Evolutionary conservation across 768 basidiomycete genomes (phyloP).

Genomic region (Mycena filopes): DNA sequence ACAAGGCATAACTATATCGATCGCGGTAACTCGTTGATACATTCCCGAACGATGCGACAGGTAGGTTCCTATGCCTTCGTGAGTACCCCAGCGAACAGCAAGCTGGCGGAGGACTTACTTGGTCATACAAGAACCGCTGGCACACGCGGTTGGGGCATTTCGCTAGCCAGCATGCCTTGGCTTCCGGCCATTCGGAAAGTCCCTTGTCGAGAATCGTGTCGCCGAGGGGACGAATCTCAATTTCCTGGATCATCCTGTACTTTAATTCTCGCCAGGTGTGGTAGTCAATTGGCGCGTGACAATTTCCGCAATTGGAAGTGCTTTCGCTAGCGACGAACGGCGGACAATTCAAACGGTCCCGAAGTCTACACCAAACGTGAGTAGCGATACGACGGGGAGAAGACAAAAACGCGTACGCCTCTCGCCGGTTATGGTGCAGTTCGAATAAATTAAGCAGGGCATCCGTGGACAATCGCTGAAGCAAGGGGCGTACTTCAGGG

Average conservation of each 20-base stretch:
- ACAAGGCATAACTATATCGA: conserved; percentile 36
- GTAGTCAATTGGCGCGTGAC: conserved; percentile 61
- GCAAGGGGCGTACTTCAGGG: conserved; percentile 53
- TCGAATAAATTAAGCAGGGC: conserved; percentile 66
- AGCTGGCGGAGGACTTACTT: neutral
- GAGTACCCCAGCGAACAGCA: neutral
- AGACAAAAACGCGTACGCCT: conserved; percentile 43
- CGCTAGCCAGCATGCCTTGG: conserved; percentile 70
- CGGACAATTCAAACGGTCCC: conserved; percentile 60
- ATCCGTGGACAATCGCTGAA: conserved; percentile 58
- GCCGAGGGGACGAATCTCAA: conserved; percentile 68
- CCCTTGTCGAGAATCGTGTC: conserved; percentile 65
- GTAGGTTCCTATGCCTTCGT: conserved; percentile 43
- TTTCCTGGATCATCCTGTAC: conserved; percentile 63
- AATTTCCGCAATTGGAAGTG: conserved; percentile 61
- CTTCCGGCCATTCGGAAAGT: conserved; percentile 64
- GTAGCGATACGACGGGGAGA: neutral
- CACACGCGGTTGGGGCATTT: conserved; percentile 60
- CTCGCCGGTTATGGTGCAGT: conserved; percentile 64
- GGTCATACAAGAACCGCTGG: conserved; percentile 59
- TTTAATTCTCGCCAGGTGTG: conserved; percentile 75
- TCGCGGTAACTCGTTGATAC: conserved; percentile 60
- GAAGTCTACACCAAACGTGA: conserved; percentile 43
- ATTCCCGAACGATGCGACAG: conserved; percentile 62
- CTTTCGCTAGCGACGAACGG: conserved; percentile 60